phyloP scores from a whole-genome alignment of 176 grass and related monocot species.

The Microstegium vimineum region DNA sequence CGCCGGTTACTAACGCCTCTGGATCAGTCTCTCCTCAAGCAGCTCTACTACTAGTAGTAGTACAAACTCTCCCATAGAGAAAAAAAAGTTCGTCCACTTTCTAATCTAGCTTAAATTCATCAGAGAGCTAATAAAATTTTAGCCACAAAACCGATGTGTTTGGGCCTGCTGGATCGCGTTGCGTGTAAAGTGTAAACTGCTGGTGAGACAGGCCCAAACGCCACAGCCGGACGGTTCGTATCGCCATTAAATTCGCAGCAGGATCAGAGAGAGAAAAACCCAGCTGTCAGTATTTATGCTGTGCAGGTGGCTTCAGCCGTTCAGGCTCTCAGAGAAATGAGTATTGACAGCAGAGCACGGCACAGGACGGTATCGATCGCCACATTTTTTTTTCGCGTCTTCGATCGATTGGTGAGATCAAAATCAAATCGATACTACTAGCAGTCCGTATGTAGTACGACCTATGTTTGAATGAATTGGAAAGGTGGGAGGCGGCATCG shows the following conservation, averaged over 20 bases:
- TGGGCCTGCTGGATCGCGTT: background rate
- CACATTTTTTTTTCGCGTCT: background rate
- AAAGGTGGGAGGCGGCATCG: background rate
- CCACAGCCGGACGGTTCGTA: background rate
- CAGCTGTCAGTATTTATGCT: constrained; percentile 43
- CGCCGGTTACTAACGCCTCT: background rate
- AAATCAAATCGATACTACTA: background rate
- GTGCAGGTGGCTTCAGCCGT: constrained; percentile 22
- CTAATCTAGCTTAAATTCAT: no score
- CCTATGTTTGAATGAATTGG: background rate
- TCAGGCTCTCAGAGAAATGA: background rate
- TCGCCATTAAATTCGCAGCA: constrained; percentile 41
- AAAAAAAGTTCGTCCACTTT: no score
- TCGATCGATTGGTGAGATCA: background rate
- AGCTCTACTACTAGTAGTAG: no score
- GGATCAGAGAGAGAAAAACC: constrained; percentile 8
- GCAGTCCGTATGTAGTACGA: background rate
- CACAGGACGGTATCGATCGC: background rate
- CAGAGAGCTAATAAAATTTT: no score
- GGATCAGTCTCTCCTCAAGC: background rate
- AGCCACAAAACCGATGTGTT: background rate
- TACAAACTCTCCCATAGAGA: background rate
- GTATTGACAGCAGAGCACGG: background rate
- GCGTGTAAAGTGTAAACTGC: background rate
- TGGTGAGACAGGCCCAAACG: background rate